Percentiles rank a stretch among this genome's conserved stretches.
phyloP scores from a whole-genome alignment of 2,329 filamentous ascomycete genomes.

The Raffaelea albimanens region DNA sequence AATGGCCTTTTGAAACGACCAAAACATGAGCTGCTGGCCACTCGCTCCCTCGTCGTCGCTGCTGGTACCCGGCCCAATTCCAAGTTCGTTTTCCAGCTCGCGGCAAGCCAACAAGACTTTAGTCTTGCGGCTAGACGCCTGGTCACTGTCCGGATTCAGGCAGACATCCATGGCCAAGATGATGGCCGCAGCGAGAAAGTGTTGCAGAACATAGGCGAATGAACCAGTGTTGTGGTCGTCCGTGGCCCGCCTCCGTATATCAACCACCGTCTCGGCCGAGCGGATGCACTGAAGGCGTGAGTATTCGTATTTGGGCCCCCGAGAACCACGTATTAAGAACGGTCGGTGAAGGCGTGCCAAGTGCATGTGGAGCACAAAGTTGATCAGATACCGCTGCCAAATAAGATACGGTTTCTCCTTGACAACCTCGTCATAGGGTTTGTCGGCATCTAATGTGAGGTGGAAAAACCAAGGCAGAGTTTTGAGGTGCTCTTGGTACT shows the following conservation, averaged over 20 bases:
- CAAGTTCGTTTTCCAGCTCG: background rate
- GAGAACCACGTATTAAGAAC: background rate
- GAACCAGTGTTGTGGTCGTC: background rate
- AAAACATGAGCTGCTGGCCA: background rate
- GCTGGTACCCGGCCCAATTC: background rate
- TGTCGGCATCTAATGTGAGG: background rate
- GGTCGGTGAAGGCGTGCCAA: background rate
- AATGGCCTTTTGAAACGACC: background rate
- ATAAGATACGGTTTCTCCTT: background rate
- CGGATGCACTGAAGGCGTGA: background rate
- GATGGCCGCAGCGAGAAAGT: background rate
- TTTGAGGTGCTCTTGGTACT: background rate
- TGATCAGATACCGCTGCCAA: background rate
- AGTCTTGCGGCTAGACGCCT: background rate
- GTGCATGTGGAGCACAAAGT: background rate
- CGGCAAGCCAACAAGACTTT: background rate
- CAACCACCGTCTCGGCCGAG: background rate
- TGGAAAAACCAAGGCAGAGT: background rate
- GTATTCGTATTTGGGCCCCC: background rate
- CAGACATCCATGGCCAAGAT: background rate
- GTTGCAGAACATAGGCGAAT: background rate
- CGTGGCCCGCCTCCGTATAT: background rate
- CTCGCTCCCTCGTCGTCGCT: background rate
- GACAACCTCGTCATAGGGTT: background rate
- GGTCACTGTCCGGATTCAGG: background rate